Base-by-base conservation (phyloP, 2,329 filamentous ascomycete genomes). In the Cladophialophora immunda region DNA sequence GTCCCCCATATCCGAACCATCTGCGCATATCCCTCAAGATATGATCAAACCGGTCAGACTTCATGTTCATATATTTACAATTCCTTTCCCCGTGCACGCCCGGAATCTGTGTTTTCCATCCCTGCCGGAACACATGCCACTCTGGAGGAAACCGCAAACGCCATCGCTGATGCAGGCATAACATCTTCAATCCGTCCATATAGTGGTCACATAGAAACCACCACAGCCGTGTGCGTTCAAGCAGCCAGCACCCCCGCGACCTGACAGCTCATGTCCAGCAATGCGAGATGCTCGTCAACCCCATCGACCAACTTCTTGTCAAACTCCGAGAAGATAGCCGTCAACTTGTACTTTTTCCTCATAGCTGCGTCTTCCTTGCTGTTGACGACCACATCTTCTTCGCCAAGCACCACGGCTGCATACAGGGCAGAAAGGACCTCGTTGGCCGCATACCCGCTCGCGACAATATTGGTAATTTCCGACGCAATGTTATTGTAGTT, bases 281-380 rank as follows among this genome's bases (percentile, higher is more conserved):
- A 91, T 0, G 92, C 93, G 27, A 99, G 82, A 77, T 99, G 94
- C 81, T 99, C 95, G 76, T 99, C 95, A 2, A 94, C 91, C 8
- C 95, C 95, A 78, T 99, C 96, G 5, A 97, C 91, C 55, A 99
- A 81, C 71, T 95, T 87, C 84, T 98, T 98, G 77, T 99, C 95
- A 30, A 94, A 86, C 78, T 98, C 94, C 0, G 94, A 97, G 76
- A 99, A 99, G 3, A 94, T 84, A 69, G 92, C 84, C 56, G 94
- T 90, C 66, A 99, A 94, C 77, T 90, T 90, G 76, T 94, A 96
- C 82, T 99, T 99, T 76, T 97, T 92, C 13, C 87, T 80, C 75
- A 97, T 93, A 4, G 45, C 58, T 0, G 45, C 45, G 19, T 30
- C 58, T 6, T 11, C 30, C 5, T 61, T 47, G 30, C 58, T 47